Evolutionary conservation across 225 moss, liverwort and hornwort species (phyloP).

Genomic region (Polytrichum formosum): DNA sequence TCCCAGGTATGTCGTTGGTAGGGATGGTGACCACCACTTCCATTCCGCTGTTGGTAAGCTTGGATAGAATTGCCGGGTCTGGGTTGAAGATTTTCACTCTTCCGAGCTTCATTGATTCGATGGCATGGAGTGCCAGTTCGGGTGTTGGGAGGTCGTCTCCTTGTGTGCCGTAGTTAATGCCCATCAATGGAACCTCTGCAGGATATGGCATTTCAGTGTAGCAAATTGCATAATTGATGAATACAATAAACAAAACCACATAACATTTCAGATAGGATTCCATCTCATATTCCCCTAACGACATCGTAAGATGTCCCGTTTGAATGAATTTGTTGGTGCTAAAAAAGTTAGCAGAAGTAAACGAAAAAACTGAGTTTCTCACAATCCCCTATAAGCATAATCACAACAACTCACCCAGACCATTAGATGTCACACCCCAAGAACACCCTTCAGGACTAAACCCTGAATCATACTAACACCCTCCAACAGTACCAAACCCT

Average conservation of each 20-base stretch:
- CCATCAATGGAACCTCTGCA: constrained; percentile 37
- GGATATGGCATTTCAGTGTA: constrained; percentile 3
- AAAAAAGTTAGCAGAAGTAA: no score
- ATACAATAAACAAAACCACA: not conserved
- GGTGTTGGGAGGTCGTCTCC: constrained; percentile 56
- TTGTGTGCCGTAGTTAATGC: constrained; percentile 69
- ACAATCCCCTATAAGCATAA: no score
- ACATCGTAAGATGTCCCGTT: no score
- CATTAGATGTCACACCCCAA: no score
- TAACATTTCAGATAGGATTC: not conserved
- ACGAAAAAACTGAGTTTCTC: not conserved
- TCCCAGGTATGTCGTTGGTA: constrained; percentile 43
- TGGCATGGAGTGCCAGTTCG: constrained; percentile 25
- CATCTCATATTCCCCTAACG: not conserved
- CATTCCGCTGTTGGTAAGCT: constrained; percentile 53
- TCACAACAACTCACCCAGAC: no score
- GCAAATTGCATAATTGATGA: not conserved
- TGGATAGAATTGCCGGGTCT: constrained; percentile 39
- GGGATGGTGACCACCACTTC: constrained; percentile 53
- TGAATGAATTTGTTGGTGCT: no score
- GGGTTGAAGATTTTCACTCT: constrained; percentile 75
- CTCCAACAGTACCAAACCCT: not conserved
- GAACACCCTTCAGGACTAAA: no score
- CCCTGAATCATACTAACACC: no score
- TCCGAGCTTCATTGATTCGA: constrained; percentile 52